A percentile compares a stretch with the other conserved stretches of the same genome.
phyloP scores from a whole-genome alignment of 441 rosid genomes.

The Eruca vesicaria region DNA sequence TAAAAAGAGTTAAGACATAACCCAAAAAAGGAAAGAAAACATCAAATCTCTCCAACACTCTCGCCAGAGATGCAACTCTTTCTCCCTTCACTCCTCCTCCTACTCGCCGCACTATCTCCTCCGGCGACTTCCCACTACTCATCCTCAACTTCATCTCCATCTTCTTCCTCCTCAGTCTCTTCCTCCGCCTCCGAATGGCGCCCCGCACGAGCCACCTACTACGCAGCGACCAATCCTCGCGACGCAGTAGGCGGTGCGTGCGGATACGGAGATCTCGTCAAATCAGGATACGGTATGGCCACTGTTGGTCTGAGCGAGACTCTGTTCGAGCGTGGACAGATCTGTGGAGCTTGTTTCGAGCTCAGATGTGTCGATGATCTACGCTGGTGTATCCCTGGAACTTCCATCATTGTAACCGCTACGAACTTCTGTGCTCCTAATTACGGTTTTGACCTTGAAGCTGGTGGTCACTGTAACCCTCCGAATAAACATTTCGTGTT shows the following conservation, averaged over 20 bases:
- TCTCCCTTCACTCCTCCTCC: neutral
- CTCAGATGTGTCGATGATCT: constrained; percentile 81
- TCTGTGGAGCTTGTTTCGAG: constrained; percentile 95
- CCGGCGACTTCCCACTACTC: constrained; percentile 45
- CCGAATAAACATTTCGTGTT: constrained; percentile 89
- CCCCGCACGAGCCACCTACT: constrained; percentile 88
- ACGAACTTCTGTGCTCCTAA: constrained; percentile 97
- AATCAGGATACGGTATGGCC: constrained; percentile 86
- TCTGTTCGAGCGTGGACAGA: constrained; percentile 83
- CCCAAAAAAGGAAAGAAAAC: neutral
- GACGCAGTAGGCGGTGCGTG: constrained; percentile 90
- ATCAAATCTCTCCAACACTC: neutral
- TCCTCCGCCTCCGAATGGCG: constrained; percentile 60
- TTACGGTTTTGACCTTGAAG: constrained; percentile 73
- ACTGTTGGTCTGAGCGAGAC: constrained; percentile 84
- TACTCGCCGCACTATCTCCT: constrained; percentile 14
- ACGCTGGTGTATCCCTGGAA: constrained; percentile 93
- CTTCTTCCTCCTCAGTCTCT: constrained; percentile 39
- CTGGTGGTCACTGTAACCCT: constrained; percentile 89
- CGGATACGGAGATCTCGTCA: constrained; percentile 82
- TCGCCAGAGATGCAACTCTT: constrained; percentile 33
- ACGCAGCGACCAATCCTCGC: constrained; percentile 88
- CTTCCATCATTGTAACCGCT: constrained; percentile 71
- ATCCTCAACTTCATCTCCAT: constrained; percentile 42
- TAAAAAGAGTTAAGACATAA: neutral